Conservation (phyloP, 192 early-diverging fungal species). For the Backusella sp. region DNA sequence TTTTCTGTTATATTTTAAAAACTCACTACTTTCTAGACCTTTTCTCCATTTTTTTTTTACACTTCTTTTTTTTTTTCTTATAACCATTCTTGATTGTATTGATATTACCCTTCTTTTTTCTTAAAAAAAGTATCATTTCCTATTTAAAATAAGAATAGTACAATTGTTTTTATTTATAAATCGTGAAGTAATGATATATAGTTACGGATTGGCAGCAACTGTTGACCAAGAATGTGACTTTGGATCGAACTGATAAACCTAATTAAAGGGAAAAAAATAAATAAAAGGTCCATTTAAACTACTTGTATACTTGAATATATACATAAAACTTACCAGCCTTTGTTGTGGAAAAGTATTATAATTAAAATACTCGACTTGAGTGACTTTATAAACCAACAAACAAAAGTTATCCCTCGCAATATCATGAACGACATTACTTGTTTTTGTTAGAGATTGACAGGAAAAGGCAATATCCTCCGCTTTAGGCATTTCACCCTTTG, state of each 20-base stretch:
- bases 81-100: neutral
- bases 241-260: neutral
- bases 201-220: neutral
- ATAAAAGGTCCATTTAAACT: neutral
- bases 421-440: slow-evolving; percentile 52
- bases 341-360: slow-evolving; percentile 48
- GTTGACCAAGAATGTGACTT: slow-evolving; percentile 5
- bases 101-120: neutral
- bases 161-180: neutral
- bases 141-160: neutral
- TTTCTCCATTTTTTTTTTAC: neutral
- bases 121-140: neutral
- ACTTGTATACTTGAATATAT: neutral
- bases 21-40: neutral
- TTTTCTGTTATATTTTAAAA: neutral
- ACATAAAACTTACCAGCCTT: slow-evolving; percentile 39
- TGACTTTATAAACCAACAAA: slow-evolving; percentile 65
- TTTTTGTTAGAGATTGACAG: slow-evolving; percentile 53
- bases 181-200: neutral
- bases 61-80: neutral
- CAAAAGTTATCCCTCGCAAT: slow-evolving; percentile 76
- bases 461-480: slow-evolving; percentile 49
- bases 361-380: slow-evolving; percentile 60
- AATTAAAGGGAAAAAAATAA: neutral
- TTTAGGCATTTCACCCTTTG: slow-evolving; percentile 52